Percentiles rank a stretch among this genome's conserved stretches.
Conservation (phyloP, 768 basidiomycete species). For the Kwoniella dejecticola region DNA sequence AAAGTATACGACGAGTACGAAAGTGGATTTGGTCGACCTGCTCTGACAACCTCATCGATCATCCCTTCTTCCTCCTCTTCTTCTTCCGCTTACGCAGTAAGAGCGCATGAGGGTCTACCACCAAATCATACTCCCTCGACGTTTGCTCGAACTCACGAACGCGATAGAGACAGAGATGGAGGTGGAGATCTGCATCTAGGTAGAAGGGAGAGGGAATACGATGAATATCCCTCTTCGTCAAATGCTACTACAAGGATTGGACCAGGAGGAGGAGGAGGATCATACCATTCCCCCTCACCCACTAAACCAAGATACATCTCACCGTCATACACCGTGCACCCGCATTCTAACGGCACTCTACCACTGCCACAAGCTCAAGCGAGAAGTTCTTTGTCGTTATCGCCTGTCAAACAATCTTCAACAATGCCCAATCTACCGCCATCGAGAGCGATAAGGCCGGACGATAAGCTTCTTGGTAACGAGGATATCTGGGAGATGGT, state of each 20-base stretch:
- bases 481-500: slow-evolving; percentile 44
- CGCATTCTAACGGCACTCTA: background rate
- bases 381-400: background rate
- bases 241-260: background rate
- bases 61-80: background rate
- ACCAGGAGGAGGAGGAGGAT: background rate
- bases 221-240: background rate
- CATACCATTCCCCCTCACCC: slow-evolving; percentile 4
- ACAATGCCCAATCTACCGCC: background rate
- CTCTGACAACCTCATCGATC: background rate
- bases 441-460: slow-evolving; percentile 17
- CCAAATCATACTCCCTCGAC: background rate
- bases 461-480: slow-evolving; percentile 29
- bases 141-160: background rate
- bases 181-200: background rate
- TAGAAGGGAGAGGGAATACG: background rate
- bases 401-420: slow-evolving; percentile 3
- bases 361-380: background rate
- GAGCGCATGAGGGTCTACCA: slow-evolving; percentile 2
- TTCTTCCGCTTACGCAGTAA: background rate
- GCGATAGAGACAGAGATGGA: background rate
- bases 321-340: background rate
- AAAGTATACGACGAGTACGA: slow-evolving; percentile 21
- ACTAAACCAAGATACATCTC: slow-evolving; percentile 8
- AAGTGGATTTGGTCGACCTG: background rate